phyloP scores from a whole-genome alignment of 108 stramenopile genomes.

The Schizochytrium sp. region DNA sequence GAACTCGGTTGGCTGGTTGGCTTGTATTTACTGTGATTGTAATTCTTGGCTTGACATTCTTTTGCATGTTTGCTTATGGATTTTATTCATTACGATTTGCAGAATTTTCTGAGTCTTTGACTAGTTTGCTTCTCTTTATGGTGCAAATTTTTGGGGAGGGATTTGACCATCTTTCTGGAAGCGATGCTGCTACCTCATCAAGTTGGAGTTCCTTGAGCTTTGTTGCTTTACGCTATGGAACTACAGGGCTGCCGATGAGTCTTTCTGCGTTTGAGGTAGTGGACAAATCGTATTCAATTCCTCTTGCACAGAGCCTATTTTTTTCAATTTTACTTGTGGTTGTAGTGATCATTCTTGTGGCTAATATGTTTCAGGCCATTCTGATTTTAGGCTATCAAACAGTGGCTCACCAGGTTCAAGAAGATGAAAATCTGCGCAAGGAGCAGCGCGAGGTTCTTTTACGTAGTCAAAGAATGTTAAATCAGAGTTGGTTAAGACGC shows the following conservation, averaged over 20 bases:
- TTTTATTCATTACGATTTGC: background rate
- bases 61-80: slow-evolving; percentile 5
- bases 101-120: slow-evolving; percentile 19
- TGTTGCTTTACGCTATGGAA: background rate
- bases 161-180: background rate
- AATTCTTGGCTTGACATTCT: background rate
- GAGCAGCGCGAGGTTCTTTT: background rate
- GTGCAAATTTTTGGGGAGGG: slow-evolving; percentile 49
- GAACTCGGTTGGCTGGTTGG: slow-evolving; percentile 34
- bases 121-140: background rate
- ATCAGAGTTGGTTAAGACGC: background rate
- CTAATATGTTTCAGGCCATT: slow-evolving; percentile 1
- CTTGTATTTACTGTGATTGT: slow-evolving; percentile 22
- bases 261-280: background rate
- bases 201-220: slow-evolving; percentile 21
- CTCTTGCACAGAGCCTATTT: background rate
- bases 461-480: background rate
- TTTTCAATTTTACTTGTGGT: background rate
- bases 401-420: background rate
- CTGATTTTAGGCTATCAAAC: slow-evolving; percentile 29
- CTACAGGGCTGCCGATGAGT: background rate
- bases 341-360: slow-evolving; percentile 38
- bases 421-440: background rate
- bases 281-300: background rate
- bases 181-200: background rate